Conservation (phyloP, 1,284 basidiomycete species). For the Rhodotorula mucilaginosa region DNA sequence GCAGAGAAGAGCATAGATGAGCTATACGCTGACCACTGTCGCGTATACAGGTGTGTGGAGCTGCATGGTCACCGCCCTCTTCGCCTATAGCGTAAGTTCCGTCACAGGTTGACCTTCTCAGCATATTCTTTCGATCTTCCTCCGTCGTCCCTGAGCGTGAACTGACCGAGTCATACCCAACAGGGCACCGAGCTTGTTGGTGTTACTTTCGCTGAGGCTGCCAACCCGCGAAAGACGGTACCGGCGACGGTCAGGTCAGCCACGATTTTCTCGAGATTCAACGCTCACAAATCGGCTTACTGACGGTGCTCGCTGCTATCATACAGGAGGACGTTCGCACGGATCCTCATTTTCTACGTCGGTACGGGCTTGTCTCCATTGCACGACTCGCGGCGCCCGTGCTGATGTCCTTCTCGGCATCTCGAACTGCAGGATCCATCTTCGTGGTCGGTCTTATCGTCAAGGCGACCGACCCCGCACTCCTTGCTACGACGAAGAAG, state of each 20-base stretch:
- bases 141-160: too few species aligned
- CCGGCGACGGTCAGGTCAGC: constrained; percentile 61
- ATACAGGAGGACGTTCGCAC: constrained; percentile 59
- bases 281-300: too few species aligned
- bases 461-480: constrained; percentile 61
- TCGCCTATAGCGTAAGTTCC: constrained; percentile 1
- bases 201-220: constrained; percentile 56
- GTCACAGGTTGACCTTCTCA: background rate
- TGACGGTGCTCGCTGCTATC: too few species aligned
- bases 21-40: too few species aligned
- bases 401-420: background rate
- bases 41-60: constrained; percentile 41
- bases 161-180: background rate
- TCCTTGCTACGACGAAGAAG: constrained; percentile 61
- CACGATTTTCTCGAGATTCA: too few species aligned
- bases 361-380: background rate
- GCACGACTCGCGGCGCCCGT: background rate
- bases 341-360: constrained; percentile 67
- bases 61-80: constrained; percentile 50
- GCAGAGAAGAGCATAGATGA: too few species aligned
- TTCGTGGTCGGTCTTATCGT: constrained; percentile 69
- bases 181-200: constrained; percentile 77
- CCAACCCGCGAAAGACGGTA: constrained; percentile 53
- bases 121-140: background rate
- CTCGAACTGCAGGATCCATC: constrained; percentile 7